A percentile compares a stretch with the other conserved stretches of the same genome.
Evolutionary conservation across 495 filamentous ascomycete species (phyloP).

Genomic region (Neurospora sp.): DNA sequence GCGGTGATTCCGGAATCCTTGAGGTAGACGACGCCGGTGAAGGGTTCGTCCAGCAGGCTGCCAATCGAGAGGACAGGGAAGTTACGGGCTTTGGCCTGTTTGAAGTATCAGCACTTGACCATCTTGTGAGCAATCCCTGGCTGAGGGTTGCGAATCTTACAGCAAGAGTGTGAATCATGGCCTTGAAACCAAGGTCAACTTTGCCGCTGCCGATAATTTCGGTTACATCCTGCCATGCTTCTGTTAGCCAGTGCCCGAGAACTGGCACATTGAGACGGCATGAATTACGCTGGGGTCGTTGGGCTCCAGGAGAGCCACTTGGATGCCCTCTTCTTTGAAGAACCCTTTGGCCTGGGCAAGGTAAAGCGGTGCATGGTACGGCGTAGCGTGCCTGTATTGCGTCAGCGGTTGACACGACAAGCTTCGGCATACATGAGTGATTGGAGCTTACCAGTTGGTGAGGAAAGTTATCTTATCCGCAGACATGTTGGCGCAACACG

Average conservation of each 20-base stretch:
- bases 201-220: conserved; percentile 64
- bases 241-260: neutral
- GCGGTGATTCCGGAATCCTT: conserved; percentile 59
- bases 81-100: conserved; percentile 56
- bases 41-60: conserved; percentile 60
- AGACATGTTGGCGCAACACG: conserved; percentile 45
- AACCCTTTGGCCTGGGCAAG: conserved; percentile 60
- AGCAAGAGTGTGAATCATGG: conserved; percentile 65
- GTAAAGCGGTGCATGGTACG: conserved; percentile 64
- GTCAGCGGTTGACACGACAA: conserved; percentile 6
- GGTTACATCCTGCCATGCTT: conserved; percentile 42
- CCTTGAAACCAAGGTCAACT: conserved; percentile 65
- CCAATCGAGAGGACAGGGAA: conserved; percentile 60
- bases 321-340: conserved; percentile 59
- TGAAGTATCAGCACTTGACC: neutral
- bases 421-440: conserved; percentile 3
- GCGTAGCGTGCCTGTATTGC: conserved; percentile 52
- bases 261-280: neutral
- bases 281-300: conserved; percentile 50
- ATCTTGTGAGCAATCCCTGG: neutral
- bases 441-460: conserved; percentile 51
- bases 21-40: conserved; percentile 62
- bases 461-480: conserved; percentile 69
- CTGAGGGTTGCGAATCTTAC: conserved; percentile 24
- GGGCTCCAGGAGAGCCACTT: conserved; percentile 60